phyloP scores from a whole-genome alignment of 1,284 basidiomycete genomes.

The Agroathelia rolfsii region DNA sequence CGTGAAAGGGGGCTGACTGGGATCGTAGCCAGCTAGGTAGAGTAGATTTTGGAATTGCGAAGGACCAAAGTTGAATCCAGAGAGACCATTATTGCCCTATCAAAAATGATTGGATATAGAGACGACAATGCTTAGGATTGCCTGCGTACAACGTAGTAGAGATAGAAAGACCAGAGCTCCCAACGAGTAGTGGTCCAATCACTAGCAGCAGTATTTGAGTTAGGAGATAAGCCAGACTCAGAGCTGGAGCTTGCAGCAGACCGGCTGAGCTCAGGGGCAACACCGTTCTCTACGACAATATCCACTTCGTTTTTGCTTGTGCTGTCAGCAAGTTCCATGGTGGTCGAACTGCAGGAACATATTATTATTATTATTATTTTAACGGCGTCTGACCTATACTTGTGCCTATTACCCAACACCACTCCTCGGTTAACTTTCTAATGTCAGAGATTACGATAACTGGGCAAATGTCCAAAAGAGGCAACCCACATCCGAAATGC shows the following conservation, averaged over 20 bases:
- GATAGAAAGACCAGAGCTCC: conserved; percentile 64
- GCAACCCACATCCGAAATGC: too few species aligned
- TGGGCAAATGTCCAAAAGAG: too few species aligned
- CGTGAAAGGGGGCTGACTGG: conserved; percentile 42
- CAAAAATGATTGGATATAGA: conserved; percentile 1
- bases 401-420: too few species aligned
- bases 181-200: conserved; percentile 37
- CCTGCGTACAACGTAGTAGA: conserved; percentile 48
- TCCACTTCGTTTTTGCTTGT: neutral
- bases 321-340: conserved; percentile 21
- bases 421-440: too few species aligned
- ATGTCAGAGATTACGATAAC: too few species aligned
- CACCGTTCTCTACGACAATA: neutral
- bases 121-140: neutral
- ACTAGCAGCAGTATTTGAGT: too few species aligned
- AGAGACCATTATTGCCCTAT: conserved; percentile 60
- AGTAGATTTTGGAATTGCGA: conserved; percentile 71
- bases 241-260: too few species aligned
- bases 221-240: neutral
- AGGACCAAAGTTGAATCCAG: conserved; percentile 69
- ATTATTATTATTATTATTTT: too few species aligned
- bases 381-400: too few species aligned
- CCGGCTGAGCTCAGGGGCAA: too few species aligned
- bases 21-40: conserved; percentile 62
- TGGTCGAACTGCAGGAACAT: neutral